A percentile compares a stretch with the other conserved stretches of the same genome.
Evolutionary conservation across 345 rosid species (phyloP).

Genomic region (Citrus glauca): DNA sequence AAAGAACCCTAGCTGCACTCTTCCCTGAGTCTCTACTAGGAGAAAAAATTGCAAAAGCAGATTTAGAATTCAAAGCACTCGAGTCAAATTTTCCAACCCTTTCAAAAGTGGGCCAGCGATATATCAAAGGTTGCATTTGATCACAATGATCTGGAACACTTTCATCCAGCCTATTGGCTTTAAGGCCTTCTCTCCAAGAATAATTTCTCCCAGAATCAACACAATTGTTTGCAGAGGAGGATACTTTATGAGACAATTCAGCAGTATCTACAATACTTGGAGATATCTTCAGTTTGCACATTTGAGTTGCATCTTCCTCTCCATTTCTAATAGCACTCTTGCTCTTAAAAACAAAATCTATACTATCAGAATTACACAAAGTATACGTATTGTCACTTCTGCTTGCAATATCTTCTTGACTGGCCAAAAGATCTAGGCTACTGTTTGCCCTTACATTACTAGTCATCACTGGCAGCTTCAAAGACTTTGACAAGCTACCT

Average conservation of each 20-base stretch:
- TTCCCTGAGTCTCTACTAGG: slow-evolving; percentile 38
- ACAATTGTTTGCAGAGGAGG: slow-evolving; percentile 22
- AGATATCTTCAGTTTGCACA: slow-evolving; percentile 32
- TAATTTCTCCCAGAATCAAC: slow-evolving; percentile 24
- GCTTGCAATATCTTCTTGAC: slow-evolving; percentile 29
- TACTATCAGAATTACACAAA: slow-evolving; percentile 35
- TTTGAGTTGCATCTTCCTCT: slow-evolving; percentile 24
- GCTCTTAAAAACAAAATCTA: slow-evolving; percentile 54
- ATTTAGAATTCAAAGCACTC: slow-evolving; percentile 53
- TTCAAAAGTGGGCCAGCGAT: slow-evolving; percentile 75
- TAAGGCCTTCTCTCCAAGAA: slow-evolving; percentile 16
- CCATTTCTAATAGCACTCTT: slow-evolving; percentile 36
- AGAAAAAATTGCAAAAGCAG: slow-evolving; percentile 53
- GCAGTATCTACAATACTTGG: slow-evolving; percentile 29
- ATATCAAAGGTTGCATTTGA: slow-evolving; percentile 40
- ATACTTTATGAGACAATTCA: slow-evolving; percentile 31
- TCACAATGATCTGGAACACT: slow-evolving; percentile 22
- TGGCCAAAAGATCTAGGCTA: slow-evolving; percentile 16
- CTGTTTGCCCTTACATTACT: slow-evolving; percentile 39
- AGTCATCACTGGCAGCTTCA: slow-evolving; percentile 62
- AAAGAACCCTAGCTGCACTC: slow-evolving; percentile 45
- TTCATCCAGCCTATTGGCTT: slow-evolving; percentile 17
- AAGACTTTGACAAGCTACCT: slow-evolving; percentile 64
- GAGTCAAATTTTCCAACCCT: slow-evolving; percentile 37
- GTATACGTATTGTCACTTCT: slow-evolving; percentile 27